phyloP scores from a whole-genome alignment of 2,329 filamentous ascomycete genomes.

The Cryphonectria japonica region DNA sequence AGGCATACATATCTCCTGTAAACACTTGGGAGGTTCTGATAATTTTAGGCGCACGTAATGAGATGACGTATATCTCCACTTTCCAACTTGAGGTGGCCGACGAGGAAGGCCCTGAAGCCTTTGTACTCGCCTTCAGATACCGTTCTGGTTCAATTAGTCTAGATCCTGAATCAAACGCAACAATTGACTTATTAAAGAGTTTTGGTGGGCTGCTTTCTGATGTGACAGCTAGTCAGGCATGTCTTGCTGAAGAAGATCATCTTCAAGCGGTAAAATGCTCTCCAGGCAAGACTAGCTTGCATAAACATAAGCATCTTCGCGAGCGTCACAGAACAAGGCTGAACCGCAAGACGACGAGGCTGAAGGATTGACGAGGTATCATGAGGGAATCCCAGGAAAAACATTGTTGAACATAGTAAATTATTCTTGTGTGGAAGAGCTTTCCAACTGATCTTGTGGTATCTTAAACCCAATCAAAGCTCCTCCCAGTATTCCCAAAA shows the following conservation, averaged over 20 bases:
- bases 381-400: not conserved
- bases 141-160: not conserved
- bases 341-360: not conserved
- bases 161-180: not conserved
- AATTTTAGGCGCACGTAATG: not conserved
- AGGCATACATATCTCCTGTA: not conserved
- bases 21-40: not conserved
- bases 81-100: not conserved
- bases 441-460: constrained; percentile 15
- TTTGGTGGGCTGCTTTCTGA: not conserved
- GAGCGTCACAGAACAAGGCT: not conserved
- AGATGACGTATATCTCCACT: not conserved
- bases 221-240: not conserved
- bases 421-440: constrained; percentile 14
- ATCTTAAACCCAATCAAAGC: constrained; percentile 21
- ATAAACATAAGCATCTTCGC: not conserved
- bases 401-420: constrained; percentile 17
- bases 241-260: not conserved
- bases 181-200: not conserved
- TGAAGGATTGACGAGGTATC: too few species aligned
- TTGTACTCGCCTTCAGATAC: not conserved
- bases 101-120: not conserved
- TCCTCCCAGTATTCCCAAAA: constrained; percentile 21
- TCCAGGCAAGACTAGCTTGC: not conserved
- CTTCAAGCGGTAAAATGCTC: not conserved